phyloP scores from a whole-genome alignment of 176 grass and related monocot species.

The Puya raimondii region DNA sequence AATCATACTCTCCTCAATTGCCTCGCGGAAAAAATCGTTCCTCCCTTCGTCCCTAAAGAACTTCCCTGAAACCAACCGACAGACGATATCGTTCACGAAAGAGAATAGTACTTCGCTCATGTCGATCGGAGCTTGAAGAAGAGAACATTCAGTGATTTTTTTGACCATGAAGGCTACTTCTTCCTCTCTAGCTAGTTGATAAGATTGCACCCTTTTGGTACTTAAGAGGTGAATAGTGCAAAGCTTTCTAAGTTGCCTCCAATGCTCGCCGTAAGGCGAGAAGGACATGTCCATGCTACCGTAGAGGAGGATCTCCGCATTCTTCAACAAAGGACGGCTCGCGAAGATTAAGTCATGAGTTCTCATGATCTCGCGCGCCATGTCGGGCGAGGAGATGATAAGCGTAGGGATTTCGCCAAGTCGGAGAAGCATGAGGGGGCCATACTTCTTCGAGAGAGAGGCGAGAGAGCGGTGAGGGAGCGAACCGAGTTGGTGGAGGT shows the following conservation, averaged over 20 bases:
- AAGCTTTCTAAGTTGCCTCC: constrained; percentile 47
- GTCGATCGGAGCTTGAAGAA: background rate
- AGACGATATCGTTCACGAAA: background rate
- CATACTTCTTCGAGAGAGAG: constrained; percentile 16
- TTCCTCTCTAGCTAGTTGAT: constrained; percentile 19
- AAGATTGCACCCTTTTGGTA: constrained; percentile 27
- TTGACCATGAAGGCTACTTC: constrained; percentile 21
- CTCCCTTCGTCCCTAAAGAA: background rate
- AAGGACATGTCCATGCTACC: constrained; percentile 37
- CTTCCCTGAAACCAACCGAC: background rate
- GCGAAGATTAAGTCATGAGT: constrained; percentile 49
- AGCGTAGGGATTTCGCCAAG: constrained; percentile 40
- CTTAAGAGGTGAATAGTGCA: constrained; percentile 34
- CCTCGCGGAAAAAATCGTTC: constrained; percentile 6
- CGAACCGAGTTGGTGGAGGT: constrained; percentile 39
- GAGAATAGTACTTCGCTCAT: background rate
- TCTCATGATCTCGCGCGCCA: constrained; percentile 51
- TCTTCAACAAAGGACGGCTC: constrained; percentile 18
- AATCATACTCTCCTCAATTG: background rate
- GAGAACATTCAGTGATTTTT: background rate
- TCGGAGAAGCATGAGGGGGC: constrained; percentile 51
- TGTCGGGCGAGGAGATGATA: constrained; percentile 34
- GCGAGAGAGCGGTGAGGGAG: constrained; percentile 25
- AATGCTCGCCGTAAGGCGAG: constrained; percentile 39
- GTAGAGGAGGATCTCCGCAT: constrained; percentile 22